Base-by-base conservation (phyloP, 768 basidiomycete genomes). In the Phallus indusiatus region DNA sequence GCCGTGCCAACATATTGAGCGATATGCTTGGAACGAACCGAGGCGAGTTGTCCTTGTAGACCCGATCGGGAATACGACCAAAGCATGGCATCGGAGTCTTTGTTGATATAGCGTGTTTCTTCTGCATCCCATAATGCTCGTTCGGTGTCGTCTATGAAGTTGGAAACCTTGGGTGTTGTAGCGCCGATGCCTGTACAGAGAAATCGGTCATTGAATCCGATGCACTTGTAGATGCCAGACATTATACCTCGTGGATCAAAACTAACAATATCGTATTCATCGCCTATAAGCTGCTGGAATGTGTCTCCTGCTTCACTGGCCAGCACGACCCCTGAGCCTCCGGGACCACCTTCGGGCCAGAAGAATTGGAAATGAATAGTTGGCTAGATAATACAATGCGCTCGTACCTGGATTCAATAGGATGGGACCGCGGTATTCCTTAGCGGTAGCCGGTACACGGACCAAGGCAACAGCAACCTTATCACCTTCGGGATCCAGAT, bases 221-320 rank as follows among this genome's bases (percentile, higher is more conserved):
- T 34, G 51, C 10, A 21, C 9, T 20, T 22, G 17, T 24, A n/a
- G 21, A 14, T 48, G 8, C 22, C 5, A 42, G 20, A n/a, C n/a
- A n/a, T n/a, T n/a, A 34, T 61, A 76, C 76, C 77, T 68, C 76
- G 65, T 14, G 77, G 77, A 63, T 80, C 78, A 60, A 78, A 79
- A 3, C 75, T 70, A 12, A 80, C 69, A 4, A 79, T 62, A 55
- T 80, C 77, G 60, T 75, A 80, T 48, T 72, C 67, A 18, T 74
- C 71, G 4, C 79, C 78, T 7, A 79, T 49, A 14, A 75, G 63
- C 1, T 56, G 36, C 7, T 67, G 64, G 11, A 79, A 55, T 0
- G 55, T 35, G 10, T 64, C 59, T 1, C 72, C 77, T 0, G 36
- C 1, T 3, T n/a, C n/a, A 20, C 51, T 24, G 22, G 74, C 61